phyloP scores from a whole-genome alignment of 805 yeast species.

The Candida endomychidarum region DNA sequence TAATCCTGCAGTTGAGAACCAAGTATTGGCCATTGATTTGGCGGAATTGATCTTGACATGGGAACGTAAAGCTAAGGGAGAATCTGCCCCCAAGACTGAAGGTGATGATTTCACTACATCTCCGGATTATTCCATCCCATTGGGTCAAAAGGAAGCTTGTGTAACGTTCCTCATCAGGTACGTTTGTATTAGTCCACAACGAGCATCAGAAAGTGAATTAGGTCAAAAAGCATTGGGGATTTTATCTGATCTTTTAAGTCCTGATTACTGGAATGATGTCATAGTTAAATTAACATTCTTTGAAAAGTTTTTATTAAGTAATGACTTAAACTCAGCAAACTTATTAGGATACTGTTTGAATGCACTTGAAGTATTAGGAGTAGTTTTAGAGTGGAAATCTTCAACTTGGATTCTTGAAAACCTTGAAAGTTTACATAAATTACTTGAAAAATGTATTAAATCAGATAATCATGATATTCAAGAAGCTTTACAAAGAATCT shows the following conservation, averaged over 20 bases:
- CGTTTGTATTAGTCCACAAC: slow-evolving; percentile 80
- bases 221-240: slow-evolving; percentile 82
- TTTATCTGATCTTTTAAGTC: slow-evolving; percentile 67
- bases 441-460: slow-evolving; percentile 77
- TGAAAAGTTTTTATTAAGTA: slow-evolving; percentile 79
- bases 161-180: slow-evolving; percentile 85
- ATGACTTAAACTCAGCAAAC: slow-evolving; percentile 69
- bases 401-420: slow-evolving; percentile 78
- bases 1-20: slow-evolving; percentile 78
- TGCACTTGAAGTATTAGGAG: slow-evolving; percentile 85
- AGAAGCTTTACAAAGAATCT: slow-evolving; percentile 74
- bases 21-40: slow-evolving; percentile 80
- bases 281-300: slow-evolving; percentile 83
- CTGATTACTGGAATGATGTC: slow-evolving; percentile 83
- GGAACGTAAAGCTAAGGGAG: slow-evolving; percentile 58
- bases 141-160: slow-evolving; percentile 83
- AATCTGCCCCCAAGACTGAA: slow-evolving; percentile 2
- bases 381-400: slow-evolving; percentile 75
- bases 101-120: slow-evolving; percentile 45
- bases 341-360: slow-evolving; percentile 80
- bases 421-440: slow-evolving; percentile 62
- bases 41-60: slow-evolving; percentile 83
- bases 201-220: slow-evolving; percentile 79
- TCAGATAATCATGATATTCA: slow-evolving; percentile 87
- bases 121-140: slow-evolving; percentile 60